A percentile compares a stretch with the other conserved stretches of the same genome.
Conservation (phyloP, 2,329 filamentous ascomycete species). For the Stachybotrys echinatus region DNA sequence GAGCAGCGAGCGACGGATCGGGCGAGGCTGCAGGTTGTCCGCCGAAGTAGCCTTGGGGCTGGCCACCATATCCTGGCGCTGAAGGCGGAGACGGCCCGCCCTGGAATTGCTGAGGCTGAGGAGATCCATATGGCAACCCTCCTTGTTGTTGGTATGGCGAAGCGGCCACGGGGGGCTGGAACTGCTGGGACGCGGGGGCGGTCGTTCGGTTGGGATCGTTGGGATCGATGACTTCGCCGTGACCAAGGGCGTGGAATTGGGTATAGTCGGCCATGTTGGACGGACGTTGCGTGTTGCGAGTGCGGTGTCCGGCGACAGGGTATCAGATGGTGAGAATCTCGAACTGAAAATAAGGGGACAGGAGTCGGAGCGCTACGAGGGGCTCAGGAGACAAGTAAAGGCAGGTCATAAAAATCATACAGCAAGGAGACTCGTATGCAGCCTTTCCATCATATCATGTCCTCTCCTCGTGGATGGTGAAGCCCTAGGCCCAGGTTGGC, state of each 20-base stretch:
- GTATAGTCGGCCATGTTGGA: constrained; percentile 39
- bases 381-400: neutral
- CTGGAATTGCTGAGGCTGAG: constrained; percentile 36
- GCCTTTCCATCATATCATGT: neutral
- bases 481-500: neutral
- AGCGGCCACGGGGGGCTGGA: constrained; percentile 48
- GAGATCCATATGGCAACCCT: constrained; percentile 19
- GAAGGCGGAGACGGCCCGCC: constrained; percentile 22
- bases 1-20: constrained; percentile 55
- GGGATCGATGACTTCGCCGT: constrained; percentile 49
- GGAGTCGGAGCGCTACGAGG: no score
- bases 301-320: neutral
- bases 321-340: neutral
- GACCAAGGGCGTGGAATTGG: constrained; percentile 51
- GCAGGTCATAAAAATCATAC: neutral
- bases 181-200: constrained; percentile 49
- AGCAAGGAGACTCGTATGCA: neutral
- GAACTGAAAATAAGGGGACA: neutral
- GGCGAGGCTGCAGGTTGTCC: constrained; percentile 26
- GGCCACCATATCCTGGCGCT: constrained; percentile 14
- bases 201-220: constrained; percentile 46
- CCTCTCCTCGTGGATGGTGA: neutral
- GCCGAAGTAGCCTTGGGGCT: constrained; percentile 14
- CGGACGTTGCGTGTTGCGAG: constrained; percentile 3
- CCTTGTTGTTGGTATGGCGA: constrained; percentile 47